A percentile compares a stretch with the other conserved stretches of the same genome.
Conservation (phyloP, 2,329 filamentous ascomycete species). For the Hymenoscyphus infarciens region DNA sequence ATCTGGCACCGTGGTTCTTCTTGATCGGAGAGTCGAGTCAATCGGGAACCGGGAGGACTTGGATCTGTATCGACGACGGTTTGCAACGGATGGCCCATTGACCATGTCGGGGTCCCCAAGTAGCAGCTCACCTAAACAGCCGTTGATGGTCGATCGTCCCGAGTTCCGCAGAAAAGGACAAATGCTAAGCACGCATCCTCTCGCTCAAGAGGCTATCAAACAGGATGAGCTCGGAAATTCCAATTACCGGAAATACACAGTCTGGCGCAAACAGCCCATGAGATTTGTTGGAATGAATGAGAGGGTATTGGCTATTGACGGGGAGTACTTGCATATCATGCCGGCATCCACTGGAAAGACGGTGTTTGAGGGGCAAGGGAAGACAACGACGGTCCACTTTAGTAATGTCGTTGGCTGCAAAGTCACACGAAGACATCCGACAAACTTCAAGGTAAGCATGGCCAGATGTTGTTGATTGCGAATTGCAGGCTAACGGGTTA, state of each 20-base stretch:
- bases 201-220: conserved; percentile 60
- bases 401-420: conserved; percentile 80
- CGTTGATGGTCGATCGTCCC: conserved; percentile 41
- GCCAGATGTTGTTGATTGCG: neutral
- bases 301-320: conserved; percentile 73
- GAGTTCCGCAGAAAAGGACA: conserved; percentile 51
- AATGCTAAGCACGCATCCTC: conserved; percentile 59
- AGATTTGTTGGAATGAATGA: conserved; percentile 74
- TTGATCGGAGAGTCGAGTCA: conserved; percentile 75
- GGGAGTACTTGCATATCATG: conserved; percentile 84
- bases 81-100: conserved; percentile 69
- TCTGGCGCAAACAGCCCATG: conserved; percentile 80
- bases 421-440: conserved; percentile 73
- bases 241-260: conserved; percentile 72
- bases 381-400: conserved; percentile 79
- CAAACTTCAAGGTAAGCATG: conserved; percentile 66
- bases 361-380: conserved; percentile 59
- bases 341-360: conserved; percentile 65
- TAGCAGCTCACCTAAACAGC: conserved; percentile 63
- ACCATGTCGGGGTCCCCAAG: conserved; percentile 67
- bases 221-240: conserved; percentile 55
- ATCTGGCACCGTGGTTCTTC: conserved; percentile 69
- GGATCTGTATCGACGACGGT: conserved; percentile 71
- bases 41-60: conserved; percentile 72
- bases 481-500: conserved; percentile 31